phyloP scores from a whole-genome alignment of 352 stramenopile genomes.

The Elongisporangium prolatum region DNA sequence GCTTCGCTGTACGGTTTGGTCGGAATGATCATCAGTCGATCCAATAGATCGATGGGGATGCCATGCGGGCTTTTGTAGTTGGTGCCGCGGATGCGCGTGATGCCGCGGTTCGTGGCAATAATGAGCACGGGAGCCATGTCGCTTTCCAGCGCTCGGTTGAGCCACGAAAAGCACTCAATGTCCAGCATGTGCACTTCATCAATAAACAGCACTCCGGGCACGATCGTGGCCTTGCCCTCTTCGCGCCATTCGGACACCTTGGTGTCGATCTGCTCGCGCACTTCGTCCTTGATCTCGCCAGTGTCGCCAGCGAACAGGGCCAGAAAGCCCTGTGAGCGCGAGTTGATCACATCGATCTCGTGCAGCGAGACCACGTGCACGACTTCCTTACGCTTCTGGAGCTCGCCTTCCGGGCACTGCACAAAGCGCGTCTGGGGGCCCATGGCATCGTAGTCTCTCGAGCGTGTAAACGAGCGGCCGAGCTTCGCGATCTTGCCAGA shows the following conservation, averaged over 20 bases:
- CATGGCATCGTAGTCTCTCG: constrained; percentile 99
- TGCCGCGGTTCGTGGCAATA: constrained; percentile 98
- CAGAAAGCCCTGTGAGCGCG: constrained; percentile 97
- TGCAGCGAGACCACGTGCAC: constrained; percentile 97
- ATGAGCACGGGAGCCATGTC: constrained; percentile 98
- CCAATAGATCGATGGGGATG: constrained; percentile 98
- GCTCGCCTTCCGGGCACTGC: constrained; percentile 93
- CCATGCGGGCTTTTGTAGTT: constrained; percentile 98
- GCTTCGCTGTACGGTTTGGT: constrained; percentile 95
- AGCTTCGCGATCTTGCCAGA: constrained; percentile 98
- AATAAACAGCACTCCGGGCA: constrained; percentile 99
- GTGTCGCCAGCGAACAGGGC: constrained; percentile 99
- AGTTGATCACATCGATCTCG: constrained; percentile 99
- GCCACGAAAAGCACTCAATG: constrained; percentile 99
- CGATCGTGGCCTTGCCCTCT: constrained; percentile 97
- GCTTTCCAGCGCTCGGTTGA: constrained; percentile 97
- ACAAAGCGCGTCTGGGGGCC: constrained; percentile 86
- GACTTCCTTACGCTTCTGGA: constrained; percentile 98
- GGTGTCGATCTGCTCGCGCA: constrained; percentile 98
- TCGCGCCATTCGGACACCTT: constrained; percentile 97
- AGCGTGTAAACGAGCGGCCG: constrained; percentile 95
- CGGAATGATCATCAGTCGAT: constrained; percentile 98
- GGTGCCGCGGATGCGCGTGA: constrained; percentile 98
- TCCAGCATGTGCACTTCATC: constrained; percentile 99
- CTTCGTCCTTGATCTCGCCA: constrained; percentile 98